Evolutionary conservation across 306 rosid species (phyloP), one percentile per base, ranked within the genome.

Genomic region (Corylus avellana): DNA sequence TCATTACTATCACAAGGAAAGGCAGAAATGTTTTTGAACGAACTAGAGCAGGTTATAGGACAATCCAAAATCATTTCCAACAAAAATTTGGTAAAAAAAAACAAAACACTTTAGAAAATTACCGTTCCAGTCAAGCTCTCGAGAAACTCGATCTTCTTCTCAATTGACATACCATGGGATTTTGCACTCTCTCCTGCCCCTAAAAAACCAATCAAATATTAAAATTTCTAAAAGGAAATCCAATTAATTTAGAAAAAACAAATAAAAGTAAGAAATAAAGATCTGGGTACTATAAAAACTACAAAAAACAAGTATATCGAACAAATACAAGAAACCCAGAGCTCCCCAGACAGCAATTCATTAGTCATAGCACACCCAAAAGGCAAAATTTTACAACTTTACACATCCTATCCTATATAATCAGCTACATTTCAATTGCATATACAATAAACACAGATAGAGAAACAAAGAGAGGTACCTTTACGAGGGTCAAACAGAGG

Each of bases 101-200:
- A 68, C 5, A 14, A 56, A 37, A 42, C 14, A 17, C n/a, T 14
- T 6, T 0, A 14, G 42, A 84, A 67, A 76, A 69, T 35, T 81
- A 92, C 97, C 91, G 88, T 84, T 85, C 98, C 97, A 68, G 88
- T 78, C 85, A 93, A 81, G 89, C 89, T 84, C 84, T 93, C 98
- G 53, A 91, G 88, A 70, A 84, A 84, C 67, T 91, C 98, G 42
- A 93, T 90, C 89, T 86, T 93, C 89, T 91, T 93, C 87, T 93
- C 97, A 81, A 93, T 77, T 69, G 98, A 90, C 92, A 89, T 81
- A 7, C 87, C 88, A 77, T 69, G 81, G 20, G 88, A 84, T 78
- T 87, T 86, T 17, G 77, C 81, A 72, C 72, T 86, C 47, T 88
- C 93, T 46, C 87, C 92, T 88, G 83, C 39, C 49, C 80, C 81